Evolutionary conservation across 345 rosid genomes (phyloP).

Genomic region (Litchi chinensis): DNA sequence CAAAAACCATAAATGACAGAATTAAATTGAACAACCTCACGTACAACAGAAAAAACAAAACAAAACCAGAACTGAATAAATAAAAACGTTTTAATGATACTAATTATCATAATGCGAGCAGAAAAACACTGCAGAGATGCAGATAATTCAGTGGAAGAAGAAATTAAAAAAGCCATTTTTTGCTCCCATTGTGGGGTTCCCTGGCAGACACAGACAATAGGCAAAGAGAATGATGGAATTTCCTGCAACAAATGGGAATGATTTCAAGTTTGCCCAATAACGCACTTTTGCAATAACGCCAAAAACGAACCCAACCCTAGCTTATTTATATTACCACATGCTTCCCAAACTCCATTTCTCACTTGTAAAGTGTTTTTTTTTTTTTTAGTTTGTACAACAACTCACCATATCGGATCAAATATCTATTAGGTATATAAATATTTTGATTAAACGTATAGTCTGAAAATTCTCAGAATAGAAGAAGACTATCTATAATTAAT

Average conservation of each 20-base stretch:
- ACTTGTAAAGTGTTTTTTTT: too few species aligned
- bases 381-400: too few species aligned
- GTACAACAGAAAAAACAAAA: conserved; percentile 14
- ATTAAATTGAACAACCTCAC: neutral
- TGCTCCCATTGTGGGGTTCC: neutral
- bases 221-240: conserved; percentile 39
- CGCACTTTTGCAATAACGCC: neutral
- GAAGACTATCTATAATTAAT: too few species aligned
- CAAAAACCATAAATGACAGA: conserved; percentile 23
- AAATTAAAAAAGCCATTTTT: neutral
- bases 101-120: neutral
- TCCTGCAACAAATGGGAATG: conserved; percentile 34
- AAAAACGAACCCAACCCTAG: neutral
- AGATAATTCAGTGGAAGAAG: neutral
- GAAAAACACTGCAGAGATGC: conserved; percentile 5
- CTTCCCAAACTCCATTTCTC: too few species aligned
- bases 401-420: too few species aligned
- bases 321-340: too few species aligned
- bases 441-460: too few species aligned
- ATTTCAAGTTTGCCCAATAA: conserved; percentile 18
- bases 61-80: neutral
- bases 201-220: neutral
- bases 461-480: too few species aligned
- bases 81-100: neutral
- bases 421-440: too few species aligned